Conservation (phyloP, 2,329 filamentous ascomycete species). For the Fusarium acutatum region DNA sequence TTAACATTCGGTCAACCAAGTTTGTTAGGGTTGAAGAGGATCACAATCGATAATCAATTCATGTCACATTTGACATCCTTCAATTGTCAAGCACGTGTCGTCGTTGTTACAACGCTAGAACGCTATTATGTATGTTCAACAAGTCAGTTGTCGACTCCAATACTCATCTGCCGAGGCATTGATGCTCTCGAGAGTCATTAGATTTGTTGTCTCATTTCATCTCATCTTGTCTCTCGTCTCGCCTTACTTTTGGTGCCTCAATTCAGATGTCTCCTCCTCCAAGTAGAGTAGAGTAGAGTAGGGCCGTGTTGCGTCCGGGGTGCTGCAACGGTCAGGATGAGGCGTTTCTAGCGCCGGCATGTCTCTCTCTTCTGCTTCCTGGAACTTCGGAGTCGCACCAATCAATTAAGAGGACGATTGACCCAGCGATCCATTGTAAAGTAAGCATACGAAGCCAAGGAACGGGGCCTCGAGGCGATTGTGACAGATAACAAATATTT, state of each 20-base stretch:
- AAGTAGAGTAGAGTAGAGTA: background rate
- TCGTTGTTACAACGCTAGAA: background rate
- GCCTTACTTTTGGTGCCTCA: background rate
- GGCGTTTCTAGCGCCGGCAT: constrained; percentile 36
- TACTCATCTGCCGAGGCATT: background rate
- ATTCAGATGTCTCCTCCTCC: background rate
- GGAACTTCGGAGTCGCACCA: background rate
- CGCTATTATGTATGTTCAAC: background rate
- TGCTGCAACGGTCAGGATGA: constrained; percentile 30
- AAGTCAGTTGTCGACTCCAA: background rate
- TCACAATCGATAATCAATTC: background rate
- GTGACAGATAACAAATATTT: constrained; percentile 9
- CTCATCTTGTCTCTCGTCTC: constrained; percentile 1
- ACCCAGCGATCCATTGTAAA: background rate
- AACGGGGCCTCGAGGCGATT: background rate
- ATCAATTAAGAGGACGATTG: background rate
- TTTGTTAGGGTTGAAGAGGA: background rate
- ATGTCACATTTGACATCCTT: background rate
- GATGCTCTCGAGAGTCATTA: background rate
- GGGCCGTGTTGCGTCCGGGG: constrained; percentile 30
- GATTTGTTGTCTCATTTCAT: background rate
- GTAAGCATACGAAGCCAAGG: constrained; percentile 4
- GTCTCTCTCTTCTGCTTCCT: background rate
- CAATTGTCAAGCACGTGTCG: background rate
- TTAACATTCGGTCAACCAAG: background rate